Evolutionary conservation across 352 stramenopile genomes (phyloP).

Genomic region (Aphanomyces cochlioides): DNA sequence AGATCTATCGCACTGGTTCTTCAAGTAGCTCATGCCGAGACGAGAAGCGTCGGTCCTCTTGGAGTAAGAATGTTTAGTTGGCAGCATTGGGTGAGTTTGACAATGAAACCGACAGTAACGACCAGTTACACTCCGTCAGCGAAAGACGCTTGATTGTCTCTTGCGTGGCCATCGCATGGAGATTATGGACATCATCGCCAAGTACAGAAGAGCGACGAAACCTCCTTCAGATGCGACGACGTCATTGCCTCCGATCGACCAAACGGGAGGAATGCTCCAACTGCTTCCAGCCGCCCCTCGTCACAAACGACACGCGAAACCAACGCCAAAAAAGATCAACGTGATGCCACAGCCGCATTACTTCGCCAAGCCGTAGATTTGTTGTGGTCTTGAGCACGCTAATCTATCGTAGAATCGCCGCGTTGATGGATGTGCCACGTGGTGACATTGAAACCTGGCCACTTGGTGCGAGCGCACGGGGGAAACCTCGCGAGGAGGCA

Average conservation of each 20-base stretch:
- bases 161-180: constrained; percentile 3
- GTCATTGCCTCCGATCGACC: constrained; percentile 10
- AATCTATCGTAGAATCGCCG: neutral
- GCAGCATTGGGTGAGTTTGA: neutral
- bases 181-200: constrained; percentile 18
- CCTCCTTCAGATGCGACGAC: neutral
- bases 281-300: neutral
- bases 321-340: neutral
- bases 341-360: neutral
- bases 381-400: neutral
- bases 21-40: no score
- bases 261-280: neutral
- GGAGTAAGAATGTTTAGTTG: no score
- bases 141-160: neutral
- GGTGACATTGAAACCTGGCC: constrained; percentile 20
- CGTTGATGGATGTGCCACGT: neutral
- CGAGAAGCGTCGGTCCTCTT: no score
- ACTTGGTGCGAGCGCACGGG: neutral
- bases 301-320: neutral
- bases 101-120: neutral
- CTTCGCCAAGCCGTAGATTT: constrained; percentile 2
- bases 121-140: neutral
- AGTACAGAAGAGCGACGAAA: neutral
- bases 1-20: no score
- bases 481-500: constrained; percentile 7